Base-by-base conservation (phyloP, 2,329 filamentous ascomycete genomes). In the Xylaria sp. region DNA sequence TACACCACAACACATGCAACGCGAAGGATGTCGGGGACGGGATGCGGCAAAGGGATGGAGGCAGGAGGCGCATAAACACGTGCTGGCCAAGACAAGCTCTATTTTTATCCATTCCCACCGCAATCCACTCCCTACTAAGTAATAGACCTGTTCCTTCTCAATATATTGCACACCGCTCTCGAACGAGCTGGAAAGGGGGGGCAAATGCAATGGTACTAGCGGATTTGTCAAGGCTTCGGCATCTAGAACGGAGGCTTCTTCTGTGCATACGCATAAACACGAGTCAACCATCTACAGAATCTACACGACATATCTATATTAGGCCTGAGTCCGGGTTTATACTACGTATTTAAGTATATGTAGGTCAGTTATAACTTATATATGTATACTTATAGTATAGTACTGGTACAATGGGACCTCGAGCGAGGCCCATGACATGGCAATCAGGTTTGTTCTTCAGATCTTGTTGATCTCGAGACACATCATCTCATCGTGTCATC, bases 61-160 rank as follows among this genome's bases (percentile, higher is more conserved):
- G 20, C 20, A 20, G 47, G 6, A 20, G 60, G 61, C 60, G 50
- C 60, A 36, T 56, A 10, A 65, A 49, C 65, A 67, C 51, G 65
- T 64, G 65, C 60, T 54, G 38, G 63, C 61, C 56, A 59, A 59
- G 63, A 55, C 42, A 45, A 57, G 33, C 57, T 60, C 67, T 69
- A 69, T 69, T 68, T 63, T 65, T 69, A 69, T 61, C 61, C 36
- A 15, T 39, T 49, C 29, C 54, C 44, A 57, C 61, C 56, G 57
- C 53, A 42, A 22, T 47, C 42, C 63, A 42, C 60, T 44, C 45
- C 10, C 45, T 27, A 47, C 13, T 10, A n/a, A n/a, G n/a, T n/a
- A n/a, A n/a, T n/a, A 3, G 38, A 22, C 9, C 42, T 11, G 3
- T 13, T 45, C 20, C n/a, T n/a, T n/a, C n/a, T n/a, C n/a, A n/a